Evolutionary conservation across 1,139 yeast genomes (phyloP), one percentile per base, ranked within the genome.

Genomic region (Blastobotrys apis): DNA sequence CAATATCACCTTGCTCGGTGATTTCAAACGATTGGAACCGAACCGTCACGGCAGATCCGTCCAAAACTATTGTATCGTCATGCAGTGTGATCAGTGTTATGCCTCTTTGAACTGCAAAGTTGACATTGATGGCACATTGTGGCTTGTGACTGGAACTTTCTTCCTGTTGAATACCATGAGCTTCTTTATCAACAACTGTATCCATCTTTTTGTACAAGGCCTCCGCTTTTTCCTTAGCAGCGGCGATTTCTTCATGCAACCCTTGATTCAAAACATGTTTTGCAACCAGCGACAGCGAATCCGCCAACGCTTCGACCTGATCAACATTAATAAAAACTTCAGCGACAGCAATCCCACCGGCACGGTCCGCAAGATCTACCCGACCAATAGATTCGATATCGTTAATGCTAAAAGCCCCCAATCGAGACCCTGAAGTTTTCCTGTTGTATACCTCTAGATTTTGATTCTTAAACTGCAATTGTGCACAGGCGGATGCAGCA

Each of bases 21-120:
- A 47, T 13, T 8, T 33, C 32, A 31, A 47, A 47, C 12, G 47
- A 43, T 15, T 41, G 39, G 17, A 32, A 41, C 15, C 43, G 36
- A n/a, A 39, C 15, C 3, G 45, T 34, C 29, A 47, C 25, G 31
- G 36, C 25, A 6, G 26, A 16, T 2, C 43, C 32, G 22, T 47
- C 41, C 13, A 47, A 20, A 1, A 38, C 42, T 6, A 47, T 16
- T 6, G 47, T 33, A 10, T 32, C 36, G 10, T 40, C 25, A 2
- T 20, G 36, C 19, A 43, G 13, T 16, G 45, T 27, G 2, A 26
- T 41, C 22, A 47, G 21, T 4, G 32, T 9, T 3, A 38, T 37
- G 1, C 40, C 43, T 22, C 48, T 30, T 20, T 41, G 20, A 16
- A 45, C 37, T 6, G 30, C 19, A 8, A 39, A 19, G 22, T 42